Base-by-base conservation (phyloP, 2,329 filamentous ascomycete genomes). In the Xylariomycetidae sp. region DNA sequence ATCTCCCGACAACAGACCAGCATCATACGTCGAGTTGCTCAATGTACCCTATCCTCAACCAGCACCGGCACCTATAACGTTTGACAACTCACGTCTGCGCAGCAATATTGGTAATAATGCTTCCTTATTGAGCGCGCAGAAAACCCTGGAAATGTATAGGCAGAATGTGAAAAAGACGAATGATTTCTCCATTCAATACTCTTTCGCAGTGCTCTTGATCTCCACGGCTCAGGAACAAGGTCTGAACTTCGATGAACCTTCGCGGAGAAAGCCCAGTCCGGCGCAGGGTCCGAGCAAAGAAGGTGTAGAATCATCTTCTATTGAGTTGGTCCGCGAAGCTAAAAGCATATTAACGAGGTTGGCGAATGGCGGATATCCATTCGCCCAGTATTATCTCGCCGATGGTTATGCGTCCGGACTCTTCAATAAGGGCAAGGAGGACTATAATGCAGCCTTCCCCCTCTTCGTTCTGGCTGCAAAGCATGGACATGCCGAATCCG, bases 111-210 rank as follows among this genome's bases (percentile, higher is more conserved):
- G 92, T 27, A 84, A 79, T 54, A 94, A 94, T 64, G 90, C 90
- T 4, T 95, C 89, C 14, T 72, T 98, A 10, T 74, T 98, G 18
- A 89, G 88, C 53, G 83, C 87, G 20, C 86, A 90, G 55, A 89
- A 97, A 64, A 98, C 92, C 2, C 75, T 98, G 30, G 89, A 97
- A 35, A 96, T 97, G 90, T 98, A 98, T 60, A 78, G 90, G 27
- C 82, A 84, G 35, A 98, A 97, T 54, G 87, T 96, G 38, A 97
- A 96, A 67, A 98, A 98, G 68, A 94, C 92, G 3, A 92, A 85
- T 42, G 88, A 96, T 59, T 73, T 82, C 12, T 82, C 85, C 4
- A 85, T 94, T 20, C 88, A 96, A 60, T 97, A 97, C 60, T 92
- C 94, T 18, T 97, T 98, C 62, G 92, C 92, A 3, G 77, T 97